phyloP scores from a whole-genome alignment of 2,329 filamentous ascomycete genomes.

The Colletotrichum musae region DNA sequence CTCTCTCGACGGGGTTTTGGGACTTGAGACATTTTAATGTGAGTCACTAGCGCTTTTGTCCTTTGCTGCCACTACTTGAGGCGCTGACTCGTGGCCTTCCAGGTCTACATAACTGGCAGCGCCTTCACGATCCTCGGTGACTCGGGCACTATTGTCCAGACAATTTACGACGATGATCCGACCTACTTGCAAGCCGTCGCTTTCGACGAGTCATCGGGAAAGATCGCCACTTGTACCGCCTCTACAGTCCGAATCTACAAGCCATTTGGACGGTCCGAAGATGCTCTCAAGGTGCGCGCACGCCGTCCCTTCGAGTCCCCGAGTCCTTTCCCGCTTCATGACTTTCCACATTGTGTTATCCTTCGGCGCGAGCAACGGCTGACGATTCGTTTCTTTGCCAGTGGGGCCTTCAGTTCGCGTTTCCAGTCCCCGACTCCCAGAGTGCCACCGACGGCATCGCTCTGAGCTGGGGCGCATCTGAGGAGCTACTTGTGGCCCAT shows the following conservation, averaged over 20 bases:
- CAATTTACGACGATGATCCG: constrained; percentile 87
- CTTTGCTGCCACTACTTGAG: constrained; percentile 23
- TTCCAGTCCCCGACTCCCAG: constrained; percentile 57
- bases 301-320: neutral
- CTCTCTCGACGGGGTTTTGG: constrained; percentile 82
- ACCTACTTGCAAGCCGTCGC: constrained; percentile 79
- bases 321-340: neutral
- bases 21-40: constrained; percentile 81
- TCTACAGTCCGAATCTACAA: constrained; percentile 81
- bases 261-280: constrained; percentile 79
- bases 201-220: constrained; percentile 86
- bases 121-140: constrained; percentile 87
- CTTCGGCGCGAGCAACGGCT: constrained; percentile 4
- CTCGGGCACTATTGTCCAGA: constrained; percentile 84
- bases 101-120: constrained; percentile 93
- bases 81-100: constrained; percentile 34
- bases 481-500: constrained; percentile 87
- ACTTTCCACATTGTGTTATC: neutral
- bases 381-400: constrained; percentile 48
- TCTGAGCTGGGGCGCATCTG: constrained; percentile 88
- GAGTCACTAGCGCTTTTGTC: constrained; percentile 50
- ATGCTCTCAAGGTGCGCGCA: constrained; percentile 77
- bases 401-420: constrained; percentile 76
- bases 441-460: constrained; percentile 54
- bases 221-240: constrained; percentile 83